Evolutionary conservation across 1,139 yeast genomes (phyloP).

Genomic region (Suzukiozyma palmioleophila): DNA sequence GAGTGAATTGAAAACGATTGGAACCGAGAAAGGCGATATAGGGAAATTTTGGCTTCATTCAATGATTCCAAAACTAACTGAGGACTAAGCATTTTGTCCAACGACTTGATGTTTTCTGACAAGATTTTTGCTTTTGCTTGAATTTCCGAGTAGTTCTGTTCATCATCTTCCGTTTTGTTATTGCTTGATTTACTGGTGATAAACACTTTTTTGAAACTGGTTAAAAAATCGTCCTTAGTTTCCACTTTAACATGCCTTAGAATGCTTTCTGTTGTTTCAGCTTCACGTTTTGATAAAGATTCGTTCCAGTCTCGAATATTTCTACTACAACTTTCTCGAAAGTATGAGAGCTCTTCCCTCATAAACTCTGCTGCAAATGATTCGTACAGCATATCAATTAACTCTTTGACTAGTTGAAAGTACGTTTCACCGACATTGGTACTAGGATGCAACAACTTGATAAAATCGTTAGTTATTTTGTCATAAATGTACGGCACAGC

Average conservation of each 20-base stretch:
- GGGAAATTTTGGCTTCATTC: slow-evolving; percentile 34
- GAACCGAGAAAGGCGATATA: slow-evolving; percentile 31
- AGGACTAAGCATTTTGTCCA: slow-evolving; percentile 38
- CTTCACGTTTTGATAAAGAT: slow-evolving; percentile 32
- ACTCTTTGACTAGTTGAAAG: slow-evolving; percentile 26
- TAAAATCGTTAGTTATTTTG: slow-evolving; percentile 21
- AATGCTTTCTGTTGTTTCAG: slow-evolving; percentile 37
- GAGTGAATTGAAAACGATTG: slow-evolving; percentile 31
- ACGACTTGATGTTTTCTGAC: slow-evolving; percentile 40
- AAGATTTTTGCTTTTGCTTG: slow-evolving; percentile 43
- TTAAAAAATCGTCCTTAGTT: slow-evolving; percentile 43
- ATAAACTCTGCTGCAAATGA: slow-evolving; percentile 46
- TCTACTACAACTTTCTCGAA: slow-evolving; percentile 22
- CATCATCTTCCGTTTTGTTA: slow-evolving; percentile 9
- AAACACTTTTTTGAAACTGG: slow-evolving; percentile 61
- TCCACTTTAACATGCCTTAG: slow-evolving; percentile 38
- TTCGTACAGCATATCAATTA: slow-evolving; percentile 48
- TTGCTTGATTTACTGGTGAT: slow-evolving; percentile 30
- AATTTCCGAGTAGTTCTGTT: slow-evolving; percentile 31
- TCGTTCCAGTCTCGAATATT: slow-evolving; percentile 33
- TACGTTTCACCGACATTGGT: slow-evolving; percentile 34
- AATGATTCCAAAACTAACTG: slow-evolving; percentile 35
- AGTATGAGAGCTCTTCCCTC: slow-evolving; percentile 37
- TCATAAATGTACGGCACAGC: slow-evolving; percentile 33
- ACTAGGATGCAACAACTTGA: slow-evolving; percentile 23